Evolutionary conservation across 1,139 yeast species (phyloP), one percentile per base, ranked within the genome.

Genomic region (Taphrina confusa): DNA sequence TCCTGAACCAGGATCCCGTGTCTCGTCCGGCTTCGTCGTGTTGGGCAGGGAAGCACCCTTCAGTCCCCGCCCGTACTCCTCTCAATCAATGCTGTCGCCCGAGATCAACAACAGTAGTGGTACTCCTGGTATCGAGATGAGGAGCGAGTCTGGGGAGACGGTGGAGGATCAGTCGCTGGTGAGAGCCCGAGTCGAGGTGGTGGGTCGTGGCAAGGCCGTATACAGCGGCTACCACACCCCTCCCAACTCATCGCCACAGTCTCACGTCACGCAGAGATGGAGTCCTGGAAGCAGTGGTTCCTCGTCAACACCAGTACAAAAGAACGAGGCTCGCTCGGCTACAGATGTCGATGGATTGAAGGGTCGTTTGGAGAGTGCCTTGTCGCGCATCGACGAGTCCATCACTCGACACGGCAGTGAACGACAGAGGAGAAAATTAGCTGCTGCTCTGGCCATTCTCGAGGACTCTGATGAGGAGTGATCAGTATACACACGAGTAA

Each of bases 401-500:
- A 42, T 31, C 18, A 9, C 33, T 8, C 8, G 11, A 12, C 33
- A 30, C 8, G 9, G 16, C 9, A 18, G 16, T 25, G 31, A 23
- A 11, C 36, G 50, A 12, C 25, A 16, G 14, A 23, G 11, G 6
- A 33, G 49, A 22, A 52, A 40, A 31, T 44, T 52, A 9, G 57
- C 42, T 14, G 57, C 57, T 11, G 57, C 57, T n/a, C 49, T 52
- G 28, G 37, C 49, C 6, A 52, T 52, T 27, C 30, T 52, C 11
- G 57, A 52, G 33, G 42, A 37, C 25, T 37, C 42, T 37, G 57
- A 52, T 12, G 50, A 42, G 47, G 47, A 42, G 31, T 42, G 14
- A 42, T 18, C 12, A 4, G 2, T 8, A 18, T 34, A 11, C 16
- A n/a, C 16, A n/a, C 16, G 16, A 3, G 16, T 34, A 20, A 8